Evolutionary conservation across 371 early-diverging fungal genomes (phyloP), one percentile per base, ranked within the genome.

Genomic region (Gilbertella persicaria): DNA sequence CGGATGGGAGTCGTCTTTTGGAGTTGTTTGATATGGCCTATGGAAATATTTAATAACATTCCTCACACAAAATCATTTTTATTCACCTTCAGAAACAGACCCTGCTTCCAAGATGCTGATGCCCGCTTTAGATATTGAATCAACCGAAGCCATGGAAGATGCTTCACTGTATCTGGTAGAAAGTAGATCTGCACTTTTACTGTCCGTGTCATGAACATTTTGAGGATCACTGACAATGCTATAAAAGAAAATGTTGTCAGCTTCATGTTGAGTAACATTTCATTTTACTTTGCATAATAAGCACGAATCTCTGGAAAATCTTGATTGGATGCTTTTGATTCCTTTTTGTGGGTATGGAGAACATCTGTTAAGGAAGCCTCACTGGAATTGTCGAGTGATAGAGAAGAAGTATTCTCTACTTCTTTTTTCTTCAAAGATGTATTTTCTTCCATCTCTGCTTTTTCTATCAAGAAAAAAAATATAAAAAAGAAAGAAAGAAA

Each of bases 271-370:
- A 8, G 20, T 10, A 5, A n/a, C 23, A 24, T 40, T 48, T 16
- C n/a, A 29, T 26, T 26, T 50, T 71, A 75, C 75, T 53, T 66
- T 50, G 71, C 53, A 61, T 69, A 75, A 57, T 71, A 75, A 1
- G 71, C 75, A 42, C 67, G 66, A 16, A 75, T 67, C 30, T 75
- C 75, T 47, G 69, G 61, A 28, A 69, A 71, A 41, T 67, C 69
- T 24, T 56, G 41, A 21, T 40, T 37, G 2, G 57, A 6, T 26
- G 44, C 5, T 40, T 23, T 40, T 16, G 52, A n/a, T 33, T 42
- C 33, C 6, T 42, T 20, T 46, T 37, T 21, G 20, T 46, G 47
- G 19, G 42, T 28, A 41, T 47, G 39, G 12, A 17, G 33, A 35
- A 29, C 45, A 9, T 13, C 13, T 33, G 45, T 28, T 20, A 45